Evolutionary conservation across 768 basidiomycete species (phyloP).

Genomic region (Podaxis sp.): DNA sequence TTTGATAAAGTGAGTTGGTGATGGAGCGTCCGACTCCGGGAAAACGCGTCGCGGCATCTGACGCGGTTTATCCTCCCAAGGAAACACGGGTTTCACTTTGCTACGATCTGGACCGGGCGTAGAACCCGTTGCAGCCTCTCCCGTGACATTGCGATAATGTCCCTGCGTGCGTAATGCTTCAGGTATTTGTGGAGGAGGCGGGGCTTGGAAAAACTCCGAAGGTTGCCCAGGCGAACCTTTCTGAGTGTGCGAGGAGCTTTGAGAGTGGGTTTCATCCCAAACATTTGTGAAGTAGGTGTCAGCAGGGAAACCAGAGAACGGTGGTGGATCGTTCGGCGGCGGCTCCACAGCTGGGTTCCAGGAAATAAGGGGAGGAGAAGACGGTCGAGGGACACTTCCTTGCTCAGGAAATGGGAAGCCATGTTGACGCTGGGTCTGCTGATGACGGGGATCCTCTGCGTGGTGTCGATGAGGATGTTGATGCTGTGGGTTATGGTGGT

Average conservation of each 20-base stretch:
- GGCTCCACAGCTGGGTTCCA: conserved; percentile 85
- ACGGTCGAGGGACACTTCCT: conserved; percentile 29
- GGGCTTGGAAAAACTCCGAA: conserved; percentile 58
- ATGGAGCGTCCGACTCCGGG: conserved; percentile 59
- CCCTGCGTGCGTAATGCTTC: conserved; percentile 67
- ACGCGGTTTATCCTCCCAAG: conserved; percentile 88
- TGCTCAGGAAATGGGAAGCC: conserved; percentile 22
- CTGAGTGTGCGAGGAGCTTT: neutral
- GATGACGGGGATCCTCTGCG: conserved; percentile 8
- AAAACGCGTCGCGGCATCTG: conserved; percentile 69
- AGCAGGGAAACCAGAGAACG: conserved; percentile 59
- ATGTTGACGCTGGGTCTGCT: conserved; percentile 22
- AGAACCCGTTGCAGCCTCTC: conserved; percentile 38
- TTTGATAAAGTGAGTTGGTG: conserved; percentile 42
- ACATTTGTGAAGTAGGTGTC: conserved; percentile 80
- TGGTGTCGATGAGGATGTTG: conserved; percentile 21
- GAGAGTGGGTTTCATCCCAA: conserved; percentile 64
- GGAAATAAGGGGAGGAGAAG: conserved; percentile 62
- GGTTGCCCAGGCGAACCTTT: conserved; percentile 21
- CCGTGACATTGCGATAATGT: conserved; percentile 66
- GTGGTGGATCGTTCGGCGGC: conserved; percentile 63
- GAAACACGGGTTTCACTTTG: conserved; percentile 81
- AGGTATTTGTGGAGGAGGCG: conserved; percentile 61
- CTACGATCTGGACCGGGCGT: conserved; percentile 62
- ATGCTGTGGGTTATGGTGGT: conserved; percentile 5